Base-by-base conservation (phyloP, 257 asterid species). In the Cinchona pubescens region DNA sequence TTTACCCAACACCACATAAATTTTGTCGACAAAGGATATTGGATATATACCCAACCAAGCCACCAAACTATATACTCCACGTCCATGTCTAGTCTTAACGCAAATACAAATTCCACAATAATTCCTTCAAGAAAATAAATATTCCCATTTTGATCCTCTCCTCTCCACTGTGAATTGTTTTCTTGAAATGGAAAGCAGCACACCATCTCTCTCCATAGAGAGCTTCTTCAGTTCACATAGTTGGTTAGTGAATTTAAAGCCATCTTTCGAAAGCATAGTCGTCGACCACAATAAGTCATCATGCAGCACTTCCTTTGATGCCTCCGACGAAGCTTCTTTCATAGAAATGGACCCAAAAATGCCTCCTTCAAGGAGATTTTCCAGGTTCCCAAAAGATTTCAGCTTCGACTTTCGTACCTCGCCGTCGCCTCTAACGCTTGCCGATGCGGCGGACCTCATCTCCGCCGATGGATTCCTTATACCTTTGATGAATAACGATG, bases 291-390 rank as follows among this genome's bases (percentile, higher is more conserved):
- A 83, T 18, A 67, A 67, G 34, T 79, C 82, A 14, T 78, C 83
- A 4, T 76, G 75, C 37, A 40, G 74, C 38, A 59, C 81, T 19
- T 74, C 86, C 18, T 45, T 75, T 43, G 87, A 79, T 18, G 67
- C 81, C 27, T 76, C 83, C 21, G 91, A 91, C 40, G 87, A 83
- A 69, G 81, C 91, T 38, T 87, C 88, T 27, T 93, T 91, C 85
- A 91, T 93, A 46, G 98, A 93, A 67, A 93, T 93, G 98, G 98
- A 93, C 78, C 98, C 98, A 3, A 81, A 87, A 71, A 45, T 88
- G 79, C 91, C 98, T 29, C 93, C 96, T 0, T 93, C 97, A 11
- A 85, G 88, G 83, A 83, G 98, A 73, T 91, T 93, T 75, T 82
- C 86, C 82, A 80, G 83, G 64, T 90, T 81, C 27, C 84, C 93